These are phyloP conservation scores for Paracoccidioides lutzii DNA, from an alignment of 2,329 filamentous ascomycete genomes.

Conservation along the genomic window DNA sequence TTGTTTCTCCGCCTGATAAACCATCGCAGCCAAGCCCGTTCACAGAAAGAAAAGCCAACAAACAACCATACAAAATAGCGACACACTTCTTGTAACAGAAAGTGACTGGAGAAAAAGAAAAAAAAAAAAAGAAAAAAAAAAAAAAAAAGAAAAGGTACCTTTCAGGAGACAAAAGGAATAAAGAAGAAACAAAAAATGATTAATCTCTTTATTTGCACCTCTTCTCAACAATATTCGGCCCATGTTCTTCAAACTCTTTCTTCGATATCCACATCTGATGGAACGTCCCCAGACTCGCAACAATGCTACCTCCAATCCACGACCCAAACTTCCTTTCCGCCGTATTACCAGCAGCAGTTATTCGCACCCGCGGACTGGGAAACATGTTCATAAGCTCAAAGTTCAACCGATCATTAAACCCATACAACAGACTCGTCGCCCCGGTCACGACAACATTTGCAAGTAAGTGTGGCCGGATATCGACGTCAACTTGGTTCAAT, in stretches of 20 bases:
- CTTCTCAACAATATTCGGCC: slow-evolving; percentile 82
- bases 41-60: too few relatives aligned
- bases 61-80: too few relatives aligned
- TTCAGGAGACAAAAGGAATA: not conserved
- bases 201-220: slow-evolving; percentile 59
- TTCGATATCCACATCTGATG: slow-evolving; percentile 99
- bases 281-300: slow-evolving; percentile 90
- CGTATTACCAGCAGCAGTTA: slow-evolving; percentile 74
- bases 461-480: slow-evolving; percentile 70
- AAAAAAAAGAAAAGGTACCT: too few relatives aligned
- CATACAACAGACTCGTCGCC: slow-evolving; percentile 72
- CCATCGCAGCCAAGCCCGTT: too few relatives aligned
- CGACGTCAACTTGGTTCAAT: slow-evolving; percentile 71
- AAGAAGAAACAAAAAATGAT: not conserved
- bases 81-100: too few relatives aligned
- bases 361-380: slow-evolving; percentile 73
- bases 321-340: slow-evolving; percentile 83
- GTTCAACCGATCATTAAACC: slow-evolving; percentile 82
- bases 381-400: slow-evolving; percentile 70
- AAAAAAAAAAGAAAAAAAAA: too few relatives aligned
- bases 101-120: too few relatives aligned
- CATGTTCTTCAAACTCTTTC: slow-evolving; percentile 97
- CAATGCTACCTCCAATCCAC: slow-evolving; percentile 93
- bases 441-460: slow-evolving; percentile 89
- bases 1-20: too few relatives aligned